Conservation (phyloP, 2,329 filamentous ascomycete genomes). For the Phialemoniopsis sp. region DNA sequence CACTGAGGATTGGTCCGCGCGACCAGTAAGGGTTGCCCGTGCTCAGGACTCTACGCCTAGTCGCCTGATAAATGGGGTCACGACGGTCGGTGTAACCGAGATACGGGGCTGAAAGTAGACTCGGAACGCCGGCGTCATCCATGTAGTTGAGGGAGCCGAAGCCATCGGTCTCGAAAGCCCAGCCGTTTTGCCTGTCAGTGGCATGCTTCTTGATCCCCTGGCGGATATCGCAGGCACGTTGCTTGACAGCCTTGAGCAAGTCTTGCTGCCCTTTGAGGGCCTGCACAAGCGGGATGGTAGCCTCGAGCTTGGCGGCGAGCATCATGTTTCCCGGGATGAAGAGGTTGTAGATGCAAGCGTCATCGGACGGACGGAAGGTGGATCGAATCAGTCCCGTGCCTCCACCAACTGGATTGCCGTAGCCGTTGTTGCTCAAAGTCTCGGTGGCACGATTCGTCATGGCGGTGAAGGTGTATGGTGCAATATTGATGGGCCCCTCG, state of each 20-base stretch:
- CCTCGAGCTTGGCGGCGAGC: slow-evolving; percentile 43
- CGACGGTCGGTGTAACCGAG: slow-evolving; percentile 42
- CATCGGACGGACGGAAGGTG: slow-evolving; percentile 76
- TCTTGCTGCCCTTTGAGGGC: too few species aligned
- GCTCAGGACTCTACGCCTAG: slow-evolving; percentile 9
- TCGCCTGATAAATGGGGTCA: background rate
- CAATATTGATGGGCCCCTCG: slow-evolving; percentile 44
- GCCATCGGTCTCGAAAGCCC: slow-evolving; percentile 74
- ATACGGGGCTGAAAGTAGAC: slow-evolving; percentile 61
- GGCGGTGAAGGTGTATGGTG: slow-evolving; percentile 69
- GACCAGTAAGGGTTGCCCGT: too few species aligned
- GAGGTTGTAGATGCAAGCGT: slow-evolving; percentile 72
- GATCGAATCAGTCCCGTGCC: slow-evolving; percentile 68
- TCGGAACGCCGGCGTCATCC: slow-evolving; percentile 71
- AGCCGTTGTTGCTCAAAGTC: slow-evolving; percentile 67
- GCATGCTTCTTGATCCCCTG: slow-evolving; percentile 11
- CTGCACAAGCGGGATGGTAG: too few species aligned
- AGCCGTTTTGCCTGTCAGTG: slow-evolving; percentile 24
- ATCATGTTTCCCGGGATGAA: slow-evolving; percentile 77
- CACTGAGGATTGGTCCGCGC: slow-evolving; percentile 60
- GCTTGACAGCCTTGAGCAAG: too few species aligned
- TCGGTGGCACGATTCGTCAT: slow-evolving; percentile 68
- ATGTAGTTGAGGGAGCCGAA: slow-evolving; percentile 63
- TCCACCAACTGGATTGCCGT: slow-evolving; percentile 72
- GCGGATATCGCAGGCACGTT: slow-evolving; percentile 7